These are phyloP conservation scores for Vaccinium darrowii DNA, from an alignment of 148 eudicot genomes.

Conservation along the genomic window DNA sequence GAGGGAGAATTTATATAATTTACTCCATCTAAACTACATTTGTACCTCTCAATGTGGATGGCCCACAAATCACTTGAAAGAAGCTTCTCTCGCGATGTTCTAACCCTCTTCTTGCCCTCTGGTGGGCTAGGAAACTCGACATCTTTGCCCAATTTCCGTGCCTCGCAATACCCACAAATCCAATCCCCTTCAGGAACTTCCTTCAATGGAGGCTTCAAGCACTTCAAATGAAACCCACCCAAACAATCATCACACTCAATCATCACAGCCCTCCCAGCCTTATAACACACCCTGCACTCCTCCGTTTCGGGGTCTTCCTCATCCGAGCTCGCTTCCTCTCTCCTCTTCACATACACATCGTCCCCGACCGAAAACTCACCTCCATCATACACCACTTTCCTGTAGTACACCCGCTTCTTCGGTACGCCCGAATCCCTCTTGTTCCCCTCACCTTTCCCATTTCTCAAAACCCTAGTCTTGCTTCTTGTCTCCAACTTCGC, in stretches of 20 bases:
- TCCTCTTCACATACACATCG: conserved; percentile 84
- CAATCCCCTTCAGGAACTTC: conserved; percentile 91
- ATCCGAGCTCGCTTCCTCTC: conserved; percentile 68
- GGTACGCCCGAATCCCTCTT: conserved; percentile 30
- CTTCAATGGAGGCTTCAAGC: conserved; percentile 82
- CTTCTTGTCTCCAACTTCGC: not conserved
- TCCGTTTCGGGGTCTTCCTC: conserved; percentile 74
- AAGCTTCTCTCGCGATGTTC: conserved; percentile 85
- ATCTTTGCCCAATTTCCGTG: conserved; percentile 51
- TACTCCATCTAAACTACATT: not conserved
- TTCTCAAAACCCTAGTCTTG: conserved; percentile 14
- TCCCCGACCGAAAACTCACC: conserved; percentile 74
- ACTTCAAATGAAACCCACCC: conserved; percentile 91
- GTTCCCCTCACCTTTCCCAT: conserved; percentile 21
- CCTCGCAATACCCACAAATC: conserved; percentile 84
- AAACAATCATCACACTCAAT: conserved; percentile 93
- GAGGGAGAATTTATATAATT: not conserved
- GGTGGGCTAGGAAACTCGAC: conserved; percentile 63
- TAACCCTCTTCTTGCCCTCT: conserved; percentile 67
- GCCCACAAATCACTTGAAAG: conserved; percentile 96
- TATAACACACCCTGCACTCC: conserved; percentile 85
- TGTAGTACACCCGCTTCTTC: conserved; percentile 69
- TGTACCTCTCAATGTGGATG: conserved; percentile 72
- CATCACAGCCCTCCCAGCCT: conserved; percentile 58
- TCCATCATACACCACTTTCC: conserved; percentile 73